Base-by-base conservation (phyloP, 495 filamentous ascomycete species). In the Penicillium parvum region DNA sequence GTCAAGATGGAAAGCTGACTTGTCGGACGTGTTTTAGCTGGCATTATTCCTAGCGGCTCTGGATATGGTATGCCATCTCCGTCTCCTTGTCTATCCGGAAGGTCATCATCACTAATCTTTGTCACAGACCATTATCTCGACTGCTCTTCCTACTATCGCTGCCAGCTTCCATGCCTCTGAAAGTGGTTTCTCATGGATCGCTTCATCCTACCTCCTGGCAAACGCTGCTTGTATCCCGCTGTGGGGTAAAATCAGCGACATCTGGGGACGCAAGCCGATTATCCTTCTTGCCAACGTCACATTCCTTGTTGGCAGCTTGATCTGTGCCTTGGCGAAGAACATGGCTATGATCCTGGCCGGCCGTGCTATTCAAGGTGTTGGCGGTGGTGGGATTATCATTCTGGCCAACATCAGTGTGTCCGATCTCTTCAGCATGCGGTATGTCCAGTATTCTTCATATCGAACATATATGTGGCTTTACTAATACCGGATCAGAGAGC, bases 181-280 rank as follows among this genome's bases (percentile, higher is more conserved):
- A 35, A 74, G 78, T 37, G 82, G 81, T 5, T 90, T 86, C 55
- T 85, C 83, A 32, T 90, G 85, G 85, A 85, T 90, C 53, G 83
- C 82, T 1, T 80, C 77, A 14, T 79, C 81, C 7, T 87, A 83
- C 53, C 69, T 84, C 14, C 75, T 92, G 6, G 82, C 81, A 12
- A 82, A 78, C 57, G 73, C 82, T 2, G 78, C 86, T 3, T 77
- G 77, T 19, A 80, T 81, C 16, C 85, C 86, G 0, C 69, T 81
- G 40, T 90, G 87, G 86, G 87, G 85, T n/a, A 89, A 89, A 57
- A 63, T 90, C 26, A 83, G 77, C 50, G 89, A 95, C 55, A 91
- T 95, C 43, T 94, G 81, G 74, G 89, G 89, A 1, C 77, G 89
- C 17, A 96, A 94, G 55, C 79, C 77, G 2, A 83, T 92, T 37